phyloP scores from a whole-genome alignment of 2,329 filamentous ascomycete species.

The Beauveria varroae region DNA sequence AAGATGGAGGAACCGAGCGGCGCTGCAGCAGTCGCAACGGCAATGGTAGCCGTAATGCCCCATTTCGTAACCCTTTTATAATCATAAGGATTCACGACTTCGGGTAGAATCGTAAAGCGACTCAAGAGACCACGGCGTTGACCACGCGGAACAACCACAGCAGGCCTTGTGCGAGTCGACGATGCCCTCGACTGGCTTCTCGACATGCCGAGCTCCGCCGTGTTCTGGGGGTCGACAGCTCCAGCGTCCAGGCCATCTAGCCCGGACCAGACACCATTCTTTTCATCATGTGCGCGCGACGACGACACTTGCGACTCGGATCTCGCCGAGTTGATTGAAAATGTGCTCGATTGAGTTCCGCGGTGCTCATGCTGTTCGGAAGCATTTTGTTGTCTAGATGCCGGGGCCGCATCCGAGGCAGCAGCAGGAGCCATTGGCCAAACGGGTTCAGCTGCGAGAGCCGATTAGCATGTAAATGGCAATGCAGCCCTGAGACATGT shows the following conservation, averaged over 20 bases:
- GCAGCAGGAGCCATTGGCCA: neutral
- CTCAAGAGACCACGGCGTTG: slow-evolving; percentile 65
- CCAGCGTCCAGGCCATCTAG: neutral
- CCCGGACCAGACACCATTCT: neutral
- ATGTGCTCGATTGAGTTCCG: neutral
- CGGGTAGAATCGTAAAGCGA: slow-evolving; percentile 63
- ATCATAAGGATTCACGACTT: slow-evolving; percentile 68
- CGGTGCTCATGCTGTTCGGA: neutral
- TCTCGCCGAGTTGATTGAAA: neutral
- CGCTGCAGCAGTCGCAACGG: slow-evolving; percentile 66
- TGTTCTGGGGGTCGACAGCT: neutral
- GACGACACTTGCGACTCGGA: neutral
- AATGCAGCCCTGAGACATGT: neutral
- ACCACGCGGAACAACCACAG: slow-evolving; percentile 34
- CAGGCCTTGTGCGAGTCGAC: neutral
- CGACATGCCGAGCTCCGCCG: neutral
- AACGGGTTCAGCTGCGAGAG: neutral
- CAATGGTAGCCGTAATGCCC: slow-evolving; percentile 72
- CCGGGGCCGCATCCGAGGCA: neutral
- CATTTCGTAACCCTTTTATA: slow-evolving; percentile 74
- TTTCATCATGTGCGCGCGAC: neutral
- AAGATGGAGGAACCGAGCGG: slow-evolving; percentile 82
- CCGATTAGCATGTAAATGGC: neutral
- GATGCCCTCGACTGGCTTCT: slow-evolving; percentile 6
- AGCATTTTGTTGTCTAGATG: too few species aligned